Base-by-base conservation (phyloP, 345 rosid genomes). In the Acer yangbiense region DNA sequence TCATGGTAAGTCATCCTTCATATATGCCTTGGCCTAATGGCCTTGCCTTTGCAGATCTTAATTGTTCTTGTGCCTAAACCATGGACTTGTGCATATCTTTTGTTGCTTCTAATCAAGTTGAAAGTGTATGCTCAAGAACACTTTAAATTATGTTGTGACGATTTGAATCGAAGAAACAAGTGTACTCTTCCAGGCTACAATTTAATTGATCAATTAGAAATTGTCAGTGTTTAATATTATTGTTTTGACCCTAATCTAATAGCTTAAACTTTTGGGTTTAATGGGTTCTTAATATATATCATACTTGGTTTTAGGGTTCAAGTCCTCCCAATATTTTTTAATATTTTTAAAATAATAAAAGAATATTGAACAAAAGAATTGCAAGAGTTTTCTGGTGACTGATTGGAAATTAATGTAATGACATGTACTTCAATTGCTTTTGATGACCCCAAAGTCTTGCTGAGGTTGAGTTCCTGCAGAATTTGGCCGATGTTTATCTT, bases 391-490 rank as follows among this genome's bases (percentile, higher is more conserved):
- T 50, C 54, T 11, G 17, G 12, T 44, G 10, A 20, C 50, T 18
- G 50, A 66, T 66, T 66, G 39, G 10, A 9, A 66, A 18, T 9
- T 35, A 7, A n/a, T 16, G 5, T 35, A 35, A 35, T 35, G 21
- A 17, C 13, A 7, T 18, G 23, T 66, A 35, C 25, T 39, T 39
- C 11, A 18, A 6, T 66, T 66, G n/a, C 20, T 32, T 66, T 65
- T 16, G 39, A 8, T 29, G 69, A 17, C n/a, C n/a, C n/a, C n/a
- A n/a, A n/a, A n/a, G n/a, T n/a, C n/a, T n/a, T n/a, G n/a, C 58
- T 77, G 80, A 76, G 69, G 80, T 77, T 80, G 77, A 75, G 79
- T 81, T 76, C 67, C 2, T 65, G 43, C 65, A 29, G 72, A 75
- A 78, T 75, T 80, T 43, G 17, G 48, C 14, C 6, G 9, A 23